phyloP scores from a whole-genome alignment of 768 basidiomycete species.

The Inosperma sp. region DNA sequence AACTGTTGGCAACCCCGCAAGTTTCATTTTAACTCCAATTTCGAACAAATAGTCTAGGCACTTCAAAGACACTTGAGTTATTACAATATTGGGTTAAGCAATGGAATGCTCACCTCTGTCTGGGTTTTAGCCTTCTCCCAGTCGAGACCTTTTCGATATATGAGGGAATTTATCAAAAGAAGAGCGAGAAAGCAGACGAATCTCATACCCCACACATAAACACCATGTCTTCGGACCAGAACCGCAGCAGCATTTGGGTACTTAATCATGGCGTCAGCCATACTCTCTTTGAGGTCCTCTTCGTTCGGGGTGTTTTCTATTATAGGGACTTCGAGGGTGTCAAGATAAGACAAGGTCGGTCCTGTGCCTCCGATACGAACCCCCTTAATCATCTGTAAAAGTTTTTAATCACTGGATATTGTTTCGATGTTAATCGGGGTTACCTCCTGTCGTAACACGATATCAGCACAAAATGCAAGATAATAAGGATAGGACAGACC shows the following conservation, averaged over 20 bases:
- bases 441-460: conserved; percentile 38
- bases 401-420: background rate
- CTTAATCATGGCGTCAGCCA: conserved; percentile 79
- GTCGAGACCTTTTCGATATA: conserved; percentile 42
- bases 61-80: conserved; percentile 29
- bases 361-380: conserved; percentile 75
- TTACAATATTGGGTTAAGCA: background rate
- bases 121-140: conserved; percentile 92
- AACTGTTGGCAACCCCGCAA: conserved; percentile 52
- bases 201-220: conserved; percentile 80
- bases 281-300: conserved; percentile 83
- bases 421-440: background rate
- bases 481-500: conserved; percentile 33
- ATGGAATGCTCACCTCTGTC: conserved; percentile 52
- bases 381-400: conserved; percentile 83
- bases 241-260: conserved; percentile 77
- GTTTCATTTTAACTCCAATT: conserved; percentile 78
- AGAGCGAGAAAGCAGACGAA: background rate
- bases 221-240: conserved; percentile 73
- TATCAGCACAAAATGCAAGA: conserved; percentile 6
- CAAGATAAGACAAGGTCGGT: conserved; percentile 71
- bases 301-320: conserved; percentile 91
- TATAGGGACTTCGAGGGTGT: conserved; percentile 81
- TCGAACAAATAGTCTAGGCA: conserved; percentile 92
- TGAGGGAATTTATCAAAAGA: conserved; percentile 6